Evolutionary conservation across 148 eudicot species (phyloP).

Genomic region (Nepenthes mirabilis): DNA sequence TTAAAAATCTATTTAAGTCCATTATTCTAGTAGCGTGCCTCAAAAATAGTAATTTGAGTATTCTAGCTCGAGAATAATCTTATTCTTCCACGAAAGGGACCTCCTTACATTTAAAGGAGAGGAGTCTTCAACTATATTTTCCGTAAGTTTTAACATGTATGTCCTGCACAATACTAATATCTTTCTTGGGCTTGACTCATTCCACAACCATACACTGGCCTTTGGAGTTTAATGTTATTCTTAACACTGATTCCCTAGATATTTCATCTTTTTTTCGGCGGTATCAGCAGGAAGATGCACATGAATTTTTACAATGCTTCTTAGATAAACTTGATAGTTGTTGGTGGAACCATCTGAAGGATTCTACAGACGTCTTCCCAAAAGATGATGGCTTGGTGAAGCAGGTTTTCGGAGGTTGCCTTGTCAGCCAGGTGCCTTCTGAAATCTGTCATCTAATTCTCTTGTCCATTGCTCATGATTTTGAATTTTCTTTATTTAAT

Average conservation of each 20-base stretch:
- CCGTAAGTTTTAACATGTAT: no score
- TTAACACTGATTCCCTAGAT: constrained; percentile 50
- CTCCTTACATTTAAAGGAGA: no score
- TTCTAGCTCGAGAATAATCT: no score
- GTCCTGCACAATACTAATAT: no score
- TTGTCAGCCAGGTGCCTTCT: constrained; percentile 64
- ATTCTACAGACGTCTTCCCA: constrained; percentile 6
- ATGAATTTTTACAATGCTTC: constrained; percentile 76
- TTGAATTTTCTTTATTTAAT: not conserved
- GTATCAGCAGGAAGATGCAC: constrained; percentile 94
- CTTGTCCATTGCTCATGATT: not conserved
- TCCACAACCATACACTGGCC: not conserved
- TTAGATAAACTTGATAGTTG: constrained; percentile 66
- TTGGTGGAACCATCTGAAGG: constrained; percentile 20
- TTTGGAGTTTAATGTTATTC: constrained; percentile 13
- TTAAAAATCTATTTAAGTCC: no score
- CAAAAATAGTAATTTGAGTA: no score
- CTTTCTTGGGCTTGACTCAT: not conserved
- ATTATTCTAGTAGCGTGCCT: no score
- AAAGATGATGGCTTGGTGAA: constrained; percentile 42
- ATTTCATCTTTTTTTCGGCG: constrained; percentile 55
- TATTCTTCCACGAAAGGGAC: no score
- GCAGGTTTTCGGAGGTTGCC: constrained; percentile 75
- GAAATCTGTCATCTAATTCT: not conserved
- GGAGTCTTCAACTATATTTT: no score